phyloP scores from a whole-genome alignment of 1,284 basidiomycete species.

The Ceratobasidium sp. region DNA sequence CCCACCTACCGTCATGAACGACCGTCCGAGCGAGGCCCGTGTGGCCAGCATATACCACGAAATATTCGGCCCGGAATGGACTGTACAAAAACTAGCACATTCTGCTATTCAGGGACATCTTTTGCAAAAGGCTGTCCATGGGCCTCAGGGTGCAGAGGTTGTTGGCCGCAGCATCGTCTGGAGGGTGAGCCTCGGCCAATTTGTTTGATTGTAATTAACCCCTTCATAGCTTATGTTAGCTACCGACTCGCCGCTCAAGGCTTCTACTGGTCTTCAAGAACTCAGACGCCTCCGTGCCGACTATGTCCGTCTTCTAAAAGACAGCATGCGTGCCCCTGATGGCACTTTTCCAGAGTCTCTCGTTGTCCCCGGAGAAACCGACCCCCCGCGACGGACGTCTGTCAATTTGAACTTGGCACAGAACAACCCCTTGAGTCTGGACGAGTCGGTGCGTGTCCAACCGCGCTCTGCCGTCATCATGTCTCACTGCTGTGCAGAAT shows the following conservation, averaged over 20 bases:
- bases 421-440: conserved; percentile 87
- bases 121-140: conserved; percentile 49
- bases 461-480: conserved; percentile 15
- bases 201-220: not conserved
- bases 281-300: conserved; percentile 36
- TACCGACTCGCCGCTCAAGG: conserved; percentile 8
- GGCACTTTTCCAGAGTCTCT: conserved; percentile 75
- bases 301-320: conserved; percentile 47
- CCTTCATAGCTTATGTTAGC: conserved; percentile 15
- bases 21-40: conserved; percentile 37
- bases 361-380: conserved; percentile 58
- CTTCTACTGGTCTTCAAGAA: conserved; percentile 15
- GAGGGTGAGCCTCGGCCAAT: conserved; percentile 61
- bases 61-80: conserved; percentile 62
- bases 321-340: conserved; percentile 78
- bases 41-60: conserved; percentile 63
- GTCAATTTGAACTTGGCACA: conserved; percentile 61
- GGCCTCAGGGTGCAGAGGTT: conserved; percentile 48
- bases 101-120: conserved; percentile 65
- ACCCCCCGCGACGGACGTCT: conserved; percentile 44
- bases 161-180: conserved; percentile 75
- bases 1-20: not conserved
- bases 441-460: conserved; percentile 67
- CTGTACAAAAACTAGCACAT: conserved; percentile 69
- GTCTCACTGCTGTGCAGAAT: conserved; percentile 58